A percentile compares a stretch with the other conserved stretches of the same genome.
These are phyloP conservation scores for Globisporangium sylvaticum DNA, from an alignment of 352 stramenopile genomes.

Conservation along the genomic window DNA sequence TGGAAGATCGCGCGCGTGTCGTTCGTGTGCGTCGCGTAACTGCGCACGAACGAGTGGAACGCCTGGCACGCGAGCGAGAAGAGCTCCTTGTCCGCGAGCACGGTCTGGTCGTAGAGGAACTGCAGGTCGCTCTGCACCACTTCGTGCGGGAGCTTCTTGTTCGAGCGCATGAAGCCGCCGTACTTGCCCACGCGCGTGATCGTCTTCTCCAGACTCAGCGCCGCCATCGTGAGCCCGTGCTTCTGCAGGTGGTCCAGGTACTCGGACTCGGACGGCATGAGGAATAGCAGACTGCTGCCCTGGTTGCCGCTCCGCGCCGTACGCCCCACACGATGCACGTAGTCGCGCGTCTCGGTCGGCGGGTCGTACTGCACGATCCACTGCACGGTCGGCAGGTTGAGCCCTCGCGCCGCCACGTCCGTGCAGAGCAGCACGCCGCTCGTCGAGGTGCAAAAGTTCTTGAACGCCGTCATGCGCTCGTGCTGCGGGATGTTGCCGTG, in stretches of 20 bases:
- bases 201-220: constrained; percentile 84
- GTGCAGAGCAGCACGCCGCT: constrained; percentile 96
- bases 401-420: constrained; percentile 96
- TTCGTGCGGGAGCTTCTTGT: constrained; percentile 82
- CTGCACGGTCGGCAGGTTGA: constrained; percentile 97
- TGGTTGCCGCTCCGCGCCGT: constrained; percentile 97
- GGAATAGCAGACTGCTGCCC: constrained; percentile 95
- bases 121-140: constrained; percentile 77
- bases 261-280: constrained; percentile 94
- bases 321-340: constrained; percentile 98
- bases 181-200: constrained; percentile 57
- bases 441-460: constrained; percentile 88
- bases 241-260: constrained; percentile 93
- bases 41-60: constrained; percentile 91
- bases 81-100: constrained; percentile 79
- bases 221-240: constrained; percentile 75
- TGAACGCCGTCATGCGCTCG: constrained; percentile 95
- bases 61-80: constrained; percentile 84
- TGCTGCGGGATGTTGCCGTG: constrained; percentile 97
- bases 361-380: constrained; percentile 98
- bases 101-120: constrained; percentile 80
- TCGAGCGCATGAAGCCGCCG: constrained; percentile 54
- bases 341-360: constrained; percentile 97
- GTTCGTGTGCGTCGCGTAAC: constrained; percentile 90
- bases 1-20: constrained; percentile 92